phyloP scores from a whole-genome alignment of 768 basidiomycete species.

The Termitomyces sp. region DNA sequence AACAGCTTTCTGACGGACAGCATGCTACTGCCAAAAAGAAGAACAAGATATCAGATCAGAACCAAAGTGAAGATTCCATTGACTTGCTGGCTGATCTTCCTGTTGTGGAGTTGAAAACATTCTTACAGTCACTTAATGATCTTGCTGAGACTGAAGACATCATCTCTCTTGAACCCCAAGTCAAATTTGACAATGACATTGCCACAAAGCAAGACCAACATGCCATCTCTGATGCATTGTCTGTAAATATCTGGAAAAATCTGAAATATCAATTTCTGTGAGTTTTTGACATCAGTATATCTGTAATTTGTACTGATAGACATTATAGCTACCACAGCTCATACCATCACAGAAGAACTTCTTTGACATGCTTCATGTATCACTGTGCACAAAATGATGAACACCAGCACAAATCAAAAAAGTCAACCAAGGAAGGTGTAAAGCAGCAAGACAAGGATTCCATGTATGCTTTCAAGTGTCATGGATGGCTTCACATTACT shows the following conservation, averaged over 20 bases:
- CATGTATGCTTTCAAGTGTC: conserved; percentile 26
- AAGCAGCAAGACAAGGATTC: conserved; percentile 24
- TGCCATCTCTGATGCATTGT: background rate
- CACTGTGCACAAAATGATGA: conserved; percentile 15
- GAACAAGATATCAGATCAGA: too few species aligned
- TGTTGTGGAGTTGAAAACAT: background rate
- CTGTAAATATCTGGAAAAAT: conserved; percentile 9
- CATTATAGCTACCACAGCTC: conserved; percentile 10
- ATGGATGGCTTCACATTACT: conserved; percentile 26
- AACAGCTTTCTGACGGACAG: too few species aligned
- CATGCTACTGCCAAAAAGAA: too few species aligned
- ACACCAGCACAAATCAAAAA: conserved; percentile 20
- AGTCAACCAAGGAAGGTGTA: conserved; percentile 10
- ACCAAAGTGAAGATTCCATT: too few species aligned
- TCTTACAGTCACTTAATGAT: background rate
- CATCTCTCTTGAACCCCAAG: background rate
- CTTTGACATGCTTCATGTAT: conserved; percentile 12
- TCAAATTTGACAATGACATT: background rate
- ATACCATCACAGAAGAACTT: conserved; percentile 5
- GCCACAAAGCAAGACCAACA: background rate
- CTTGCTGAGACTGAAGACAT: background rate
- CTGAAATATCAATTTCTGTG: conserved; percentile 16
- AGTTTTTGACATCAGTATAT: background rate
- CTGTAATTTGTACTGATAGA: background rate
- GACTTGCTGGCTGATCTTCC: background rate